Conservation (phyloP, 805 yeast species). For the Nakazawaea populi region DNA sequence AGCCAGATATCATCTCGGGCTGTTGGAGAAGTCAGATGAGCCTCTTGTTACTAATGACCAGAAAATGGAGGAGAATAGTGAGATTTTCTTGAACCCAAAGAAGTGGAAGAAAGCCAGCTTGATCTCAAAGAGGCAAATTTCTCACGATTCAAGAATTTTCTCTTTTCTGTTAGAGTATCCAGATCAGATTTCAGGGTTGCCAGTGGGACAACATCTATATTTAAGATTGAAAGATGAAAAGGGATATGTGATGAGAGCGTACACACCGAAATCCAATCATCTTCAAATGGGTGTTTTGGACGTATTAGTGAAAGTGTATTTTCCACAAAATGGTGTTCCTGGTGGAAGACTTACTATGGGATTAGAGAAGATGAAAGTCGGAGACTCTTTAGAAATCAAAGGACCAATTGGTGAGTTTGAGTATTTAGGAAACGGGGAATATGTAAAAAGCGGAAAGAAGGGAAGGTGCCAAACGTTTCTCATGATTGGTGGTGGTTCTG, state of each 20-base stretch:
- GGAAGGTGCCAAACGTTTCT: conserved; percentile 23
- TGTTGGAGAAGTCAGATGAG: conserved; percentile 6
- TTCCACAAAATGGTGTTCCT: conserved; percentile 21
- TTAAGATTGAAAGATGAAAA: conserved; percentile 19
- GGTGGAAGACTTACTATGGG: conserved; percentile 28
- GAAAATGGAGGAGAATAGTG: conserved; percentile 1
- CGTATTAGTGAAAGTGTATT: conserved; percentile 26
- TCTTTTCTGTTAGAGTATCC: conserved; percentile 22
- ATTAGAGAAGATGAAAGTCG: conserved; percentile 19
- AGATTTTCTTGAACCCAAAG: conserved; percentile 23
- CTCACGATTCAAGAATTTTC: conserved; percentile 25
- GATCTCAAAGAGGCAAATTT: conserved; percentile 17
- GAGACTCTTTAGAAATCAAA: conserved; percentile 21
- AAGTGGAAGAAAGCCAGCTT: conserved; percentile 22
- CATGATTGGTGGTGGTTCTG: conserved; percentile 52
- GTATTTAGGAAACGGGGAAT: conserved; percentile 16
- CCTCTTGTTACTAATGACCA: not conserved
- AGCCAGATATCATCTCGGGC: conserved; percentile 22
- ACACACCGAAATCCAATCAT: conserved; percentile 26
- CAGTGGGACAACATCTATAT: conserved; percentile 27
- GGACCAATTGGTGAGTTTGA: conserved; percentile 27
- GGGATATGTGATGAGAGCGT: conserved; percentile 26
- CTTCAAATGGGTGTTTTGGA: conserved; percentile 22
- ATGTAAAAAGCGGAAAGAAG: conserved; percentile 9
- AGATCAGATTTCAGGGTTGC: conserved; percentile 26